Base-by-base conservation (phyloP, 257 asterid genomes). In the Scutellaria minor region DNA sequence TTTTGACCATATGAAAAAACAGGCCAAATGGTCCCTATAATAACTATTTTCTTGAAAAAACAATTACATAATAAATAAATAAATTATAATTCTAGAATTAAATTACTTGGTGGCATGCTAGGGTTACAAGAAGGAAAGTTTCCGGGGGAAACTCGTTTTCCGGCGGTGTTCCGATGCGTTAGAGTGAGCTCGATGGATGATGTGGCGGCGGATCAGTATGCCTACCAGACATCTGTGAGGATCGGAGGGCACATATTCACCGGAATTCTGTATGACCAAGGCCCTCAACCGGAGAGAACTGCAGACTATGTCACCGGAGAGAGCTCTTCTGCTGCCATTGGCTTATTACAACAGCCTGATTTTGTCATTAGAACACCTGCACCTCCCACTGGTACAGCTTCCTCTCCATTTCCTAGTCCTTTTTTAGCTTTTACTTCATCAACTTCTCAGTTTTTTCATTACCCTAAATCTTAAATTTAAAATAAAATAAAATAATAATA, bases 241-340 rank as follows among this genome's bases (percentile, higher is more conserved):
- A 86, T 90, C 40, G 91, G 82, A 6, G 91, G 95, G 1, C 95
- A 82, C 67, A 66, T 78, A 11, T 90, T 90, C 85, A 82, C 87
- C 50, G 95, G 96, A 9, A 81, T 90, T 41, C 78, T 90, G 31
- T 88, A 86, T 65, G 93, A 90, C 51, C 95, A 90, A 51, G 96
- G 96, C 0, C 79, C 67, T 1, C 67, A 75, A 60, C 73, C 75
- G 65, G 75, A 72, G 37, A 75, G 74, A 78, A 71, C 68, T 2
- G 81, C 41, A 54, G 56, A 82, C 35, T 74, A 61, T 71, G 67
- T 68, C 6, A 66, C 83, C 41, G 87, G 90, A 41, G 88, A 80
- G 71, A 80, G 79, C 72, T 72, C 86, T 27, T 74, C 82, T 1
- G 75, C 79, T 1, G 75, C 57, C 12, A 15, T 60, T 6, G 45